Base-by-base conservation (phyloP, 169 alveolate species). In the Eimeria brunetti region DNA sequence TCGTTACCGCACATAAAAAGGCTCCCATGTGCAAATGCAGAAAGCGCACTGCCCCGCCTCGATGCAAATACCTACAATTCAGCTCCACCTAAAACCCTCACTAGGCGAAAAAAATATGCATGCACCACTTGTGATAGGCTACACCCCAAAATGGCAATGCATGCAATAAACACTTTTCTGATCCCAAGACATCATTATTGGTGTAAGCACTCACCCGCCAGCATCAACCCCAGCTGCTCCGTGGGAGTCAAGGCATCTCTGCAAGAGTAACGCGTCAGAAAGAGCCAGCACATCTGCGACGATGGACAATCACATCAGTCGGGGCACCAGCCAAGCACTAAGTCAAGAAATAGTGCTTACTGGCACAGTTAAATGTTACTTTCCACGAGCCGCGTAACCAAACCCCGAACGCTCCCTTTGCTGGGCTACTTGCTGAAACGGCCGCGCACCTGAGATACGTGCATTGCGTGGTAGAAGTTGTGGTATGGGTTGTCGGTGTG, bases 401-500 rank as follows among this genome's bases (percentile, higher is more conserved):
- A 36, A 4, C 83, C 38, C 38, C 73, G 38, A 22, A 38, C 6
- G 12, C 1, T 20, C 27, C 78, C 49, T 73, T 33, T 38, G 44
- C 64, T 46, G 36, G 22, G 75, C 49, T 44, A 56, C n/a, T 18
- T 36, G 64, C n/a, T 78, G 24, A 44, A 56, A 64, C 27, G 2
- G 44, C 33, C 60, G 0, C 78, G 18, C 49, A 95, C 96, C 95
- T 95, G 96, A 62, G 73, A 60, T 14, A 95, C 96, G 75, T 95
- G 96, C 78, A 89, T 38, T 2, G 95, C 96, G 62, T 95, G 96
- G 62, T 95, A 95, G 75, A 88, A 88, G 62, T 95, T 95, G 83
- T 95, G 96, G 94, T 95, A 95, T 30, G 96, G 96, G 78, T 95
- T 95, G 75, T 94, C 96, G 67, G 95, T 94, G 78, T 94, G 96